Conservation (phyloP, 148 eudicot genomes). For the Amaranthus hypochondriacus region DNA sequence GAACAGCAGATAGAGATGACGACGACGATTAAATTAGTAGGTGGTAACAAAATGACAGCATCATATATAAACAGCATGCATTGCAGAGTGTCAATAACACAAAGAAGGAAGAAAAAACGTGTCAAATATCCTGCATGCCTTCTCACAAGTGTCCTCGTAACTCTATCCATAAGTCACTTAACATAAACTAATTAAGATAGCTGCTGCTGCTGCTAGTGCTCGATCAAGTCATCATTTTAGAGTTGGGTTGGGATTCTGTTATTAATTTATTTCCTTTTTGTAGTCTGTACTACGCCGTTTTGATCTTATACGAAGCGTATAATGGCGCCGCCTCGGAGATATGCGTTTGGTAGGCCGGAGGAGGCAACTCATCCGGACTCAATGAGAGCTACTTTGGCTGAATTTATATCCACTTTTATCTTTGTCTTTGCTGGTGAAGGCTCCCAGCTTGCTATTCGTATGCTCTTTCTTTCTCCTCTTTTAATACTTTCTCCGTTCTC, state of each 20-base stretch:
- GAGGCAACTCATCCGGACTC: constrained; percentile 69
- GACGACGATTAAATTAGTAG: no score
- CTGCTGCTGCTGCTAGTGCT: not conserved
- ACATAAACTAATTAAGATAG: no score
- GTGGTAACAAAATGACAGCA: no score
- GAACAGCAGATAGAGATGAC: no score
- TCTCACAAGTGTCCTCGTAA: constrained; percentile 31
- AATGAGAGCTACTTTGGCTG: constrained; percentile 55
- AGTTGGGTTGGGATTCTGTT: not conserved
- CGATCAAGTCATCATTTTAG: not conserved
- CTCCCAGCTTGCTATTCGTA: constrained; percentile 43
- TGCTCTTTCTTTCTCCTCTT: not conserved
- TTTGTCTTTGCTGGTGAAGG: constrained; percentile 77
- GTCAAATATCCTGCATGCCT: constrained; percentile 28
- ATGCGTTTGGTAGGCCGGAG: constrained; percentile 54
- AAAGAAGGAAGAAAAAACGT: constrained; percentile 6
- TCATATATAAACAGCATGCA: no score
- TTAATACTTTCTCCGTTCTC: no score
- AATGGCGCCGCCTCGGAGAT: constrained; percentile 41
- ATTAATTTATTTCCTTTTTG: no score
- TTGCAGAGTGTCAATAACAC: no score
- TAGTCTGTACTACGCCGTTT: no score
- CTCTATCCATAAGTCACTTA: not conserved
- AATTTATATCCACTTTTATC: constrained; percentile 58
- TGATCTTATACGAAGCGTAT: not conserved